These are phyloP conservation scores for Penicillium flavigenum DNA, from an alignment of 495 filamentous ascomycete genomes.

Conservation along the genomic window DNA sequence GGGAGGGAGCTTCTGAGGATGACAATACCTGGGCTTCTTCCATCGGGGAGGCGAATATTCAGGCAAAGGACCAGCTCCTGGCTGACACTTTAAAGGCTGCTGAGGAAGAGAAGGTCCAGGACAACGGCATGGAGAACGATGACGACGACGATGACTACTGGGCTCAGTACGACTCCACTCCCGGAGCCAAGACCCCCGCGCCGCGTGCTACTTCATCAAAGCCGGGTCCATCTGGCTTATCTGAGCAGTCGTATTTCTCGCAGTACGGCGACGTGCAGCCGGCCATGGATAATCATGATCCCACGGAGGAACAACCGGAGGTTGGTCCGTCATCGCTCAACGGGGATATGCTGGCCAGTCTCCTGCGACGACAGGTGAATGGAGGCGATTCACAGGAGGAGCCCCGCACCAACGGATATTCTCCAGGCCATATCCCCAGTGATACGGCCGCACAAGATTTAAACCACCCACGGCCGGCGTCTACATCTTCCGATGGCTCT, in stretches of 20 bases:
- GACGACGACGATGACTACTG: conserved; percentile 94
- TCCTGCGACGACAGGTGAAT: conserved; percentile 36
- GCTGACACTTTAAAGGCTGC: conserved; percentile 39
- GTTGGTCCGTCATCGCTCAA: conserved; percentile 55
- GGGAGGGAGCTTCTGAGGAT: conserved; percentile 42
- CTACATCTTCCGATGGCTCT: conserved; percentile 56
- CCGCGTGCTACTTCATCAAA: conserved; percentile 36
- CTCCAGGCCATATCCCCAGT: conserved; percentile 17
- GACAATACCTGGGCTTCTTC: conserved; percentile 50
- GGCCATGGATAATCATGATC: conserved; percentile 86
- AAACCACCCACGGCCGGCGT: conserved; percentile 46
- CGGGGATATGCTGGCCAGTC: conserved; percentile 47
- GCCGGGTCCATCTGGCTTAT: conserved; percentile 34
- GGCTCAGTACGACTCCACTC: conserved; percentile 89
- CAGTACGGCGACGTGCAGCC: conserved; percentile 87
- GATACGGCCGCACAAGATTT: conserved; percentile 29
- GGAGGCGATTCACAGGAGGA: conserved; percentile 15
- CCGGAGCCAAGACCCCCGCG: conserved; percentile 64
- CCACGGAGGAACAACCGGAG: conserved; percentile 56
- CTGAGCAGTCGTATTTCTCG: conserved; percentile 66
- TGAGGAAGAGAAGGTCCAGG: conserved; percentile 24
- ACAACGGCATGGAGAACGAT: conserved; percentile 49
- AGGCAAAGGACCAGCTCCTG: conserved; percentile 36
- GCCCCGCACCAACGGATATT: conserved; percentile 30
- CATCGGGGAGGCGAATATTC: conserved; percentile 54